These are phyloP conservation scores for Oryza rufipogon DNA, from an alignment of 176 grass and related monocot genomes.

Conservation along the genomic window DNA sequence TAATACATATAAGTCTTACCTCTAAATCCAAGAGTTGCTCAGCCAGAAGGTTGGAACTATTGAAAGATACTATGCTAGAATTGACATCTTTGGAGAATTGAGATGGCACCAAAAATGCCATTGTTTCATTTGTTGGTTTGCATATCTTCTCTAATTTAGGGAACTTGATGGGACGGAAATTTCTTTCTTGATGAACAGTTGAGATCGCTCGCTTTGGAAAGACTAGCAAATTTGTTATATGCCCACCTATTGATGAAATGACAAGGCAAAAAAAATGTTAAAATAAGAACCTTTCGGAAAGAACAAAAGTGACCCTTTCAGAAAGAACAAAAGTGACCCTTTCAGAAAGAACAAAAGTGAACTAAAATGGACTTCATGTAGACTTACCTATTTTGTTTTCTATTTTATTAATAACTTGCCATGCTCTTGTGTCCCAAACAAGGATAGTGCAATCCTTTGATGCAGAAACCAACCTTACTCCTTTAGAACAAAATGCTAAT, in stretches of 20 bases:
- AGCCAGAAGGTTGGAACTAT: neutral
- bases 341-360: neutral
- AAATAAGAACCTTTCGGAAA: neutral
- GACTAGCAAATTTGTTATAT: conserved; percentile 42
- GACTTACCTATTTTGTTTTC: conserved; percentile 14
- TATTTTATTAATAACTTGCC: conserved; percentile 27
- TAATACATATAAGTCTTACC: conserved; percentile 2
- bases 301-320: neutral
- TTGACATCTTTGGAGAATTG: neutral
- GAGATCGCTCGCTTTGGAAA: neutral
- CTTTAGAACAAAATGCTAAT: conserved; percentile 31
- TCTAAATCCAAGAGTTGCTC: conserved; percentile 39
- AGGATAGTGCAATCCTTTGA: conserved; percentile 33
- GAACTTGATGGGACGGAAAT: neutral
- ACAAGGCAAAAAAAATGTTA: neutral
- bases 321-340: neutral
- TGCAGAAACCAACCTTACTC: conserved; percentile 35
- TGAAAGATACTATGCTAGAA: neutral
- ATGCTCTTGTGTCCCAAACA: conserved; percentile 41
- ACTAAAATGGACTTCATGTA: neutral
- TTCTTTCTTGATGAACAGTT: neutral
- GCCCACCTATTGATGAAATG: neutral
- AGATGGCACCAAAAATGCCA: conserved; percentile 4
- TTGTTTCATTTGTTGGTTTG: conserved; percentile 8
- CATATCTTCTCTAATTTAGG: conserved; percentile 18